Percentiles rank a stretch among this genome's conserved stretches.
These are phyloP conservation scores for Turritis glabra DNA, from an alignment of 345 rosid genomes.

Conservation along the genomic window DNA sequence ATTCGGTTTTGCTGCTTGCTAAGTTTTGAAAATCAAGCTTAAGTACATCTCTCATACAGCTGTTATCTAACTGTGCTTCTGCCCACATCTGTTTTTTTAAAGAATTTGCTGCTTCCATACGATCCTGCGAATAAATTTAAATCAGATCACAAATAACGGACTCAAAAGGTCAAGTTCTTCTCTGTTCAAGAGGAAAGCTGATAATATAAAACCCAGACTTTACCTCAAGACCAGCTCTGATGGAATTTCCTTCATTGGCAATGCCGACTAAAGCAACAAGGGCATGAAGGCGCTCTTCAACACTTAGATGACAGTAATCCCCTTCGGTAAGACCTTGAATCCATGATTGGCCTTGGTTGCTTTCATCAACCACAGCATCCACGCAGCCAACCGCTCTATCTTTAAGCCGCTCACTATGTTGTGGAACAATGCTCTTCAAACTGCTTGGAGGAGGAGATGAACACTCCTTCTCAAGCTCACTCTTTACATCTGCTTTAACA, in stretches of 20 bases:
- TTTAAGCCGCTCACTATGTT: slow-evolving; percentile 43
- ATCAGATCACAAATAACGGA: slow-evolving; percentile 20
- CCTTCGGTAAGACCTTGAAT: slow-evolving; percentile 93
- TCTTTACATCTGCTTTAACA: slow-evolving; percentile 39
- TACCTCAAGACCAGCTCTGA: slow-evolving; percentile 95
- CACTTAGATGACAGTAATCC: slow-evolving; percentile 90
- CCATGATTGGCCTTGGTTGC: slow-evolving; percentile 84
- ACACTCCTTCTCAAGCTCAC: slow-evolving; percentile 48
- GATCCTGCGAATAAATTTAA: slow-evolving; percentile 62
- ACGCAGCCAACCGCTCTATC: slow-evolving; percentile 38
- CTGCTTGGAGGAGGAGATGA: slow-evolving; percentile 46
- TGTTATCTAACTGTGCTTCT: slow-evolving; percentile 91
- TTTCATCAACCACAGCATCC: slow-evolving; percentile 72
- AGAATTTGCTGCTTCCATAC: slow-evolving; percentile 95
- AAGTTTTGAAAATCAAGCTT: slow-evolving; percentile 58
- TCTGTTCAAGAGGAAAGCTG: slow-evolving; percentile 9
- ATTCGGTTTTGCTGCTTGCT: slow-evolving; percentile 55
- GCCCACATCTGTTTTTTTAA: slow-evolving; percentile 99
- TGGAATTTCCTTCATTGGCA: slow-evolving; percentile 92
- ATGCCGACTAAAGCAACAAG: slow-evolving; percentile 79
- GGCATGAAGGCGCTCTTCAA: slow-evolving; percentile 93
- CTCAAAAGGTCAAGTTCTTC: slow-evolving; percentile 18
- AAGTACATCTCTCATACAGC: slow-evolving; percentile 75
- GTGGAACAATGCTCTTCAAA: slow-evolving; percentile 42
- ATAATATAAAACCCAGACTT: slow-evolving; percentile 15